Conservation (phyloP, 2,329 filamentous ascomycete genomes). For the Rasamsonia emersonii region DNA sequence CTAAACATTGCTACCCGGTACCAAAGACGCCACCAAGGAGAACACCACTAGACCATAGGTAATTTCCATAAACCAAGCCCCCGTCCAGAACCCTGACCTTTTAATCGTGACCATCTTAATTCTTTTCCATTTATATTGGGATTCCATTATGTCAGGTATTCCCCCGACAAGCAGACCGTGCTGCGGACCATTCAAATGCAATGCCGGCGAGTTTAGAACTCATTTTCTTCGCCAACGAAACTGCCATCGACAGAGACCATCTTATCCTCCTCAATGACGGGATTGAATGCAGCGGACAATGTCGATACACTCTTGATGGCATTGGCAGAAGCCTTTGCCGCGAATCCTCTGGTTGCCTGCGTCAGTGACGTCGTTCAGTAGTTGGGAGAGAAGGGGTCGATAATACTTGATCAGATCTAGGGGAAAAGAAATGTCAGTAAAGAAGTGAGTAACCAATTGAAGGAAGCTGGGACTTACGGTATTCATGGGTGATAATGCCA, state of each 20-base stretch:
- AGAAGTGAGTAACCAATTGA: slow-evolving; percentile 10
- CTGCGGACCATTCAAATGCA: too few species aligned
- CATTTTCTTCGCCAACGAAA: slow-evolving; percentile 2
- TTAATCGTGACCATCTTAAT: too few species aligned
- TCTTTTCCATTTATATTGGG: too few species aligned
- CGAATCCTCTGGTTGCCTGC: slow-evolving; percentile 56
- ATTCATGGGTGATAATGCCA: slow-evolving; percentile 71
- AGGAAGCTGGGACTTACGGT: slow-evolving; percentile 48
- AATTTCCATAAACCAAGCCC: too few species aligned
- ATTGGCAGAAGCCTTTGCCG: slow-evolving; percentile 62
- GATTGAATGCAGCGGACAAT: slow-evolving; percentile 52
- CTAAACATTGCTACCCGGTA: too few species aligned
- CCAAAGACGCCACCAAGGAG: too few species aligned
- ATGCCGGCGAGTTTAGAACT: background rate
- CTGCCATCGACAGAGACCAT: slow-evolving; percentile 45
- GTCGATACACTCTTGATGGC: slow-evolving; percentile 60
- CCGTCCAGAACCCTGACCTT: too few species aligned
- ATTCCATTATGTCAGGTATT: too few species aligned
- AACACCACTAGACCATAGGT: too few species aligned
- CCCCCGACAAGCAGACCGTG: too few species aligned
- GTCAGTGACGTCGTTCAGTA: slow-evolving; percentile 6
- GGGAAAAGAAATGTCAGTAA: slow-evolving; percentile 5
- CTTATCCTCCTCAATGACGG: slow-evolving; percentile 69
- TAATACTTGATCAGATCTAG: slow-evolving; percentile 36
- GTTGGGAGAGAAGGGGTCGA: background rate